Evolutionary conservation across 2,329 filamentous ascomycete species (phyloP), one percentile per base, ranked within the genome.

Genomic region (Paecilomyces niveus): DNA sequence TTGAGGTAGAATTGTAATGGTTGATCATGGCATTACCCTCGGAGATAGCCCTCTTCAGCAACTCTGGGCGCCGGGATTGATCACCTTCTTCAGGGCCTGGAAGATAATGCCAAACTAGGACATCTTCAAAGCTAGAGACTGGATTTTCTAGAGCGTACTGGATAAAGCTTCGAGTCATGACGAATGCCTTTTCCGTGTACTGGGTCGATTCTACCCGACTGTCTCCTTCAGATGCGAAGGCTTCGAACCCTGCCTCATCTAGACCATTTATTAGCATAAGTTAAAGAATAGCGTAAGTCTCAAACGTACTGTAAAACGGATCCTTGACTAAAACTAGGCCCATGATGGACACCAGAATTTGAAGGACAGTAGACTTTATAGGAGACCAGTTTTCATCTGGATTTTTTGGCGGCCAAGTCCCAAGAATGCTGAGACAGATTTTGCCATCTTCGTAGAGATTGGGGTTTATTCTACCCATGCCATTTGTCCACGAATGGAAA

Each of bases 391-490:
- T 75, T 66, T 85, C 83, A 39, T 77, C 77, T 3, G 78, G 71
- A 61, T 79, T 72, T 57, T 80, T 75, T 0, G 80, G 76, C 56
- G 82, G 79, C 84, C 84, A 86, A 2, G 84, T 86, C 11, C 83
- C 83, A 3, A 86, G 70, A 22, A 86, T 67, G 61, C 78, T 82
- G 15, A 86, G 70, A 63, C 84, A 86, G 32, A 86, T 84, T 65
- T 82, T 85, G 24, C 84, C 83, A 60, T 85, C 80, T 62, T 86
- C 83, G 67, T 86, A 86, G 1, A 87, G 69, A 62, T 87, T 87
- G 0, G 84, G 84, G 62, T 86, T 87, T 24, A 86, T 74, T n/a
- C 76, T 74, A 0, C 80, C 81, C 22, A 77, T 68, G 1, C 78
- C 78, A 57, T 75, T 69, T 0, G 80, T 83, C 83, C 83, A 86